phyloP scores from a whole-genome alignment of 768 basidiomycete genomes.

The Rhodotorula kratochvilovae region DNA sequence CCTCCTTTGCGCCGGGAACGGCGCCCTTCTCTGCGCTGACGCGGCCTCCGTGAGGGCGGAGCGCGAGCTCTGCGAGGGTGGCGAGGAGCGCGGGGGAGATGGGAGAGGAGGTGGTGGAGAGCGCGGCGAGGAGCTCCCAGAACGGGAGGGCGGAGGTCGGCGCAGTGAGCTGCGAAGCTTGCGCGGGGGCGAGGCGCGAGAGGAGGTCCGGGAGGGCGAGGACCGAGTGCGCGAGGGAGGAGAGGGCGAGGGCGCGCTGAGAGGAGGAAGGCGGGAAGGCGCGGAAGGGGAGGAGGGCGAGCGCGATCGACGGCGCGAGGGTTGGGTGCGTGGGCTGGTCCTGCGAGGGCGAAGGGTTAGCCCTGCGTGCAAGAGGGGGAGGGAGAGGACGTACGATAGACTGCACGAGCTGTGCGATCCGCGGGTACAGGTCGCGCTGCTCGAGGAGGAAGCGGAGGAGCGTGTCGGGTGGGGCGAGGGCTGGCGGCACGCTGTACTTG shows the following conservation, averaged over 20 bases:
- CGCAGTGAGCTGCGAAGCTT: not conserved
- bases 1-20: not conserved
- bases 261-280: not conserved
- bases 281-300: conserved; percentile 33
- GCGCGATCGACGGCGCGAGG: conserved; percentile 9
- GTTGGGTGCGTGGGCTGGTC: conserved; percentile 7
- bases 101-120: not conserved
- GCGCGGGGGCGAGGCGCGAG: not conserved
- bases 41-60: not conserved
- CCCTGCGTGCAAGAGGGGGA: not conserved
- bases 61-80: conserved; percentile 11
- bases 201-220: conserved; percentile 4
- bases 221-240: conserved; percentile 8
- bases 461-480: no score
- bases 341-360: not conserved
- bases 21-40: not conserved
- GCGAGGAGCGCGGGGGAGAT: conserved; percentile 12
- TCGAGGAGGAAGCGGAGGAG: conserved; percentile 4
- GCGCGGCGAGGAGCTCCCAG: conserved; percentile 8
- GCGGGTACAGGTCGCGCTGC: not conserved
- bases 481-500: conserved; percentile 6
- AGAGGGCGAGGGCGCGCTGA: not conserved
- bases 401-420: not conserved
- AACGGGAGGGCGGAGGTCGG: not conserved
- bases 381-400: conserved; percentile 3